Conservation (phyloP, 2,329 filamentous ascomycete species). For the Chrysosporium queenslandicum region DNA sequence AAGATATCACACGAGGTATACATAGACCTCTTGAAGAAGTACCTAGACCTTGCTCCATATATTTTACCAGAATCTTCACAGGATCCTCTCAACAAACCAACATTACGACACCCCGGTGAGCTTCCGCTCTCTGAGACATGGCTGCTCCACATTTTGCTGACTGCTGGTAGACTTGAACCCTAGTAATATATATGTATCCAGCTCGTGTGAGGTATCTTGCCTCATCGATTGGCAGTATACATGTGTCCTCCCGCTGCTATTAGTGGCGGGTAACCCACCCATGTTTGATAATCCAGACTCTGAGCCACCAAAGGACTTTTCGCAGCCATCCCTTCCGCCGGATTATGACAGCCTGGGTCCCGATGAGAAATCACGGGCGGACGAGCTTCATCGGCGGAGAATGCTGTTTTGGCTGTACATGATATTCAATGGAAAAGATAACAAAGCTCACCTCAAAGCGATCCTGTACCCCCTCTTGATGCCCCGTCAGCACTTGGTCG, state of each 20-base stretch:
- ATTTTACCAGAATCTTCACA: slow-evolving; percentile 2
- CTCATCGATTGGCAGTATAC: slow-evolving; percentile 14
- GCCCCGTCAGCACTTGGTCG: slow-evolving; percentile 20
- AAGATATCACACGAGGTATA: slow-evolving; percentile 7
- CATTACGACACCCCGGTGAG: slow-evolving; percentile 18
- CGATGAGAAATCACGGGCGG: slow-evolving; percentile 15
- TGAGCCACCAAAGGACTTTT: slow-evolving; percentile 10
- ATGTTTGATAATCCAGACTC: slow-evolving; percentile 22
- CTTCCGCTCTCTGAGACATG: background rate
- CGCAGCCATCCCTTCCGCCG: background rate
- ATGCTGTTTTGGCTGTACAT: slow-evolving; percentile 21
- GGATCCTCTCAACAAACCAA: slow-evolving; percentile 4
- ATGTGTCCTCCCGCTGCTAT: slow-evolving; percentile 9
- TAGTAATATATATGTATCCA: slow-evolving; percentile 11
- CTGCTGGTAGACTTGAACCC: slow-evolving; percentile 14
- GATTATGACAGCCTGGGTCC: background rate
- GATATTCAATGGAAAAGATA: slow-evolving; percentile 20
- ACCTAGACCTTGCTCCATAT: slow-evolving; percentile 12
- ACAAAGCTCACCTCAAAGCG: slow-evolving; percentile 20
- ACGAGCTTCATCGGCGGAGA: slow-evolving; percentile 19
- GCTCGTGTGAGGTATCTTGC: slow-evolving; percentile 12
- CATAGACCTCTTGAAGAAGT: slow-evolving; percentile 13
- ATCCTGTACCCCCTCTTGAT: slow-evolving; percentile 19
- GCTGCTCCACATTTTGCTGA: background rate
- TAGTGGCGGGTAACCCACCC: slow-evolving; percentile 8